Conservation (phyloP, 345 rosid species). For the Eutrema japonicum region DNA sequence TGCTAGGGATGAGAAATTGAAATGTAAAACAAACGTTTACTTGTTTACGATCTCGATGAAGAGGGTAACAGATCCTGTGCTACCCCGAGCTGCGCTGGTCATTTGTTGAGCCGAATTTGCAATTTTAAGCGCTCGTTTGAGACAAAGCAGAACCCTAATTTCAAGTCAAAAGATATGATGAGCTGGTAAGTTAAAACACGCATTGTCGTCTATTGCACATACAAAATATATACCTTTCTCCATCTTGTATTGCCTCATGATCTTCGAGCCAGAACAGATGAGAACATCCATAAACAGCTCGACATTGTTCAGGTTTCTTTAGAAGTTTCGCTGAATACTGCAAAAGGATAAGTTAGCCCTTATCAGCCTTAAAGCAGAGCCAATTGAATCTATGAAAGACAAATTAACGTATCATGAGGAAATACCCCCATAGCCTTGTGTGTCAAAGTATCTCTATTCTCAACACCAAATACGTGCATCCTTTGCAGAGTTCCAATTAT, state of each 20-base stretch:
- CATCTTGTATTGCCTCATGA: slow-evolving; percentile 86
- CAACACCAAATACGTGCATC: slow-evolving; percentile 97
- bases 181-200: slow-evolving; percentile 18
- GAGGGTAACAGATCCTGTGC: slow-evolving; percentile 74
- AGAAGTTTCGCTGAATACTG: slow-evolving; percentile 98
- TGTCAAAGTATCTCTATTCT: slow-evolving; percentile 95
- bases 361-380: slow-evolving; percentile 36
- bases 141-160: slow-evolving; percentile 83
- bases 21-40: slow-evolving; percentile 40
- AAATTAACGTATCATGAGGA: slow-evolving; percentile 22
- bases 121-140: slow-evolving; percentile 91
- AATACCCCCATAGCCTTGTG: slow-evolving; percentile 98
- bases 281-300: slow-evolving; percentile 95
- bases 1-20: not conserved
- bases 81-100: slow-evolving; percentile 75
- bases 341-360: slow-evolving; percentile 32
- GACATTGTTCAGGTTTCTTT: slow-evolving; percentile 98
- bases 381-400: slow-evolving; percentile 20
- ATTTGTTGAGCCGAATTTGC: slow-evolving; percentile 97
- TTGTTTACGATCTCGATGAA: slow-evolving; percentile 96
- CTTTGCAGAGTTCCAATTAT: slow-evolving; percentile 97
- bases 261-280: slow-evolving; percentile 98
- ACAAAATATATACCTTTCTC: slow-evolving; percentile 66
- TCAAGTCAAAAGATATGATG: not conserved
- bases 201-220: not conserved